A percentile compares a stretch with the other conserved stretches of the same genome.
Conservation (phyloP, 1,284 basidiomycete species). For the Phylloporus sp. region DNA sequence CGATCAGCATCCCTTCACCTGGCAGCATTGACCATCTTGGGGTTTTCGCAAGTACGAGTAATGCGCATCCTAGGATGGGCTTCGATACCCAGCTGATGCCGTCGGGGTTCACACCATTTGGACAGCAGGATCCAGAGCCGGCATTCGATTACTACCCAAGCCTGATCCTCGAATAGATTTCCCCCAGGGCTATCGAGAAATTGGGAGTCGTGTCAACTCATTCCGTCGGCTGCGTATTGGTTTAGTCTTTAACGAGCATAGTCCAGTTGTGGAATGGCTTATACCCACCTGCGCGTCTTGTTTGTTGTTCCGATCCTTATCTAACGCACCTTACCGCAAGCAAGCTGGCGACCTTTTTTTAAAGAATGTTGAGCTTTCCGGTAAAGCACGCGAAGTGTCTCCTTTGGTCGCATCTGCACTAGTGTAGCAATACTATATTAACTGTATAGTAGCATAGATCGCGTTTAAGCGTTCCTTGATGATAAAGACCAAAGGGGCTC, state of each 20-base stretch:
- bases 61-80: slow-evolving; percentile 24
- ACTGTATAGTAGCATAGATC: slow-evolving; percentile 23
- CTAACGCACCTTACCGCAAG: slow-evolving; percentile 3
- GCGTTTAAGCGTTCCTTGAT: slow-evolving; percentile 1
- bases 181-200: slow-evolving; percentile 64
- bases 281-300: slow-evolving; percentile 21
- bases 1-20: slow-evolving; percentile 24
- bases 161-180: slow-evolving; percentile 37
- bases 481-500: background rate
- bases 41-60: slow-evolving; percentile 23
- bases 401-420: slow-evolving; percentile 16
- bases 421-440: slow-evolving; percentile 30
- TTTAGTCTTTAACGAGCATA: slow-evolving; percentile 17
- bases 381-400: slow-evolving; percentile 6
- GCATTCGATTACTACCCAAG: slow-evolving; percentile 48
- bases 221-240: background rate
- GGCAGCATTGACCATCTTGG: slow-evolving; percentile 29
- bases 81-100: slow-evolving; percentile 30
- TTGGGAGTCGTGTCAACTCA: slow-evolving; percentile 42
- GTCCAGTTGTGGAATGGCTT: slow-evolving; percentile 14
- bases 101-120: slow-evolving; percentile 29
- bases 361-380: slow-evolving; percentile 10
- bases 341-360: slow-evolving; percentile 3
- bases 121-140: slow-evolving; percentile 37
- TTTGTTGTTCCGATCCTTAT: slow-evolving; percentile 6